Evolutionary conservation across 1,284 basidiomycete species (phyloP), one percentile per base, ranked within the genome.

Genomic region (Malassezia globosa): DNA sequence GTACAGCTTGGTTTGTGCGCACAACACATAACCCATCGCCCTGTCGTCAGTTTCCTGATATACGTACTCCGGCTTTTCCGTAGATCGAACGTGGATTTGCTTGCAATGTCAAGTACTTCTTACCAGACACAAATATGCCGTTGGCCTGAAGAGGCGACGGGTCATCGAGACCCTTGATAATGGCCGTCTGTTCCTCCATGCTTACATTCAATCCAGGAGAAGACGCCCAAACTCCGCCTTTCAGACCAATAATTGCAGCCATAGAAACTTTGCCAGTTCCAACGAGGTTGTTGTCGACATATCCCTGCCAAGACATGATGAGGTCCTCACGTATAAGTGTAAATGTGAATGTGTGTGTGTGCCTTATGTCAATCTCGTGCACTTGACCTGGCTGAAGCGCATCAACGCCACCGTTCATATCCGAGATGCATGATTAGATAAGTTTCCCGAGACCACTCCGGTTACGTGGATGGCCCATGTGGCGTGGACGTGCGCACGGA

Each of bases 201-300:
- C 81, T 76, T 48, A 92, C 87, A 25, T 71, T 78, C 74, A 83
- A 89, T n/a, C 81, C 84, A 7, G 78, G 11, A 13, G 81, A 81
- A 5, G 78, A 64, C 18, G 87, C 89, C 90, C 90, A 95, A 22
- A 90, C 78, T 54, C 90, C 88, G 42, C 88, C 87, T 63, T 81
- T 75, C 58, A 78, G 79, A 34, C 88, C 89, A 45, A 95, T 58
- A 73, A 95, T 94, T 36, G 87, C 87, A 34, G 86, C 88, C 64
- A 80, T 78, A 34, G 75, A 50, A 70, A 94, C 76, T 74, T 81
- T 85, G 62, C 81, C 82, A 50, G 77, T 83, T 24, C 81, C 84
- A 58, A 92, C 72, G 55, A 95, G 81, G 72, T 89, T 83, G 66
- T 76, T 75, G 74, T 95, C 87, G 72, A 94, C 85, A 76, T 92